Evolutionary conservation across 2,329 filamentous ascomycete genomes (phyloP).

Genomic region (Cladosporium velox): DNA sequence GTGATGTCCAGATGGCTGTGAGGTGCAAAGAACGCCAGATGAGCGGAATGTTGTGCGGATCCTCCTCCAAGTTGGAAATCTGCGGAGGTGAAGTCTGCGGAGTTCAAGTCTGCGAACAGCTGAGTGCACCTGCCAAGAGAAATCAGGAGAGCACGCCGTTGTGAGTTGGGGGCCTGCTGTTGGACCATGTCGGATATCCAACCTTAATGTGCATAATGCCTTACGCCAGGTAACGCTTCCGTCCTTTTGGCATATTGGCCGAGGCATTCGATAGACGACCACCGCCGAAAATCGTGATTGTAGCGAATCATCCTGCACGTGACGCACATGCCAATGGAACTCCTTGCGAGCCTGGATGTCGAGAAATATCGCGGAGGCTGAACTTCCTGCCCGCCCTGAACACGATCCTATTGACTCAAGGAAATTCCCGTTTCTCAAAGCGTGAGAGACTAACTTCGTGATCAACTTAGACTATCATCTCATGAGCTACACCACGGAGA

Average conservation of each 20-base stretch:
- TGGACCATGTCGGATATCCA: too few species aligned
- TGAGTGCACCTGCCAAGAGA: neutral
- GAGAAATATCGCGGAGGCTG: neutral
- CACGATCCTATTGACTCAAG: neutral
- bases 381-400: neutral
- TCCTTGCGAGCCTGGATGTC: neutral
- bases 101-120: neutral
- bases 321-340: neutral
- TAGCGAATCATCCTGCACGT: neutral
- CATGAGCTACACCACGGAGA: too few species aligned
- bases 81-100: neutral
- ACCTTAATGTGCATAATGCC: too few species aligned
- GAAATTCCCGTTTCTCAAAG: neutral
- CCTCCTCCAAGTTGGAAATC: neutral
- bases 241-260: too few species aligned
- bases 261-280: neutral
- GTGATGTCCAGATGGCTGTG: neutral
- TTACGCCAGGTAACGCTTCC: too few species aligned
- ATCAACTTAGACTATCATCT: neutral
- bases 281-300: neutral
- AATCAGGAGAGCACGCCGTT: neutral
- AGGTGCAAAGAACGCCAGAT: neutral
- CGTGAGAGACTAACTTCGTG: neutral
- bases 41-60: neutral
- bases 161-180: neutral